Evolutionary conservation across 208 protist species (phyloP).

Genomic region (Entamoeba invadens): DNA sequence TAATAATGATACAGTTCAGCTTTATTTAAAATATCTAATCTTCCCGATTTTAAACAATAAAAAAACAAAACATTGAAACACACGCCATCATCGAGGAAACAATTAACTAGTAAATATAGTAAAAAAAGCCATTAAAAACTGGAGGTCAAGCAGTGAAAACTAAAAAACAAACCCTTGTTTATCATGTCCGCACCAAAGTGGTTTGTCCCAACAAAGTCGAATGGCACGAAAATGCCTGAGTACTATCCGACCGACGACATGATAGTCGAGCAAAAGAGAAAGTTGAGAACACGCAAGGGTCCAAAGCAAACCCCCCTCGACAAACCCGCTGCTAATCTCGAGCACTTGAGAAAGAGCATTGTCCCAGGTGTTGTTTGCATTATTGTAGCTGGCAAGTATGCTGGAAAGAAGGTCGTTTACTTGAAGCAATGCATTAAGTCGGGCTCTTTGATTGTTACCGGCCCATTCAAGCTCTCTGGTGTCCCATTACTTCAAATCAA

Average conservation of each 20-base stretch:
- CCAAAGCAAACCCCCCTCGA: not conserved
- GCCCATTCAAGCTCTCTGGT: constrained; percentile 75
- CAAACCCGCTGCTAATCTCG: not conserved
- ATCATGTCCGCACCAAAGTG: not conserved
- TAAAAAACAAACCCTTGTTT: not conserved
- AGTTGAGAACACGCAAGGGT: not conserved
- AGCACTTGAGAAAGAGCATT: not conserved
- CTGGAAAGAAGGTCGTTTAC: constrained; percentile 81
- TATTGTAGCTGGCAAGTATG: constrained; percentile 78
- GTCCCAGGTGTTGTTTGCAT: constrained; percentile 70
- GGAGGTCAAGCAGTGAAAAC: too few relatives aligned
- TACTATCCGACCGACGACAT: not conserved
- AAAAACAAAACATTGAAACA: too few relatives aligned
- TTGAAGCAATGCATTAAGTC: constrained; percentile 77
- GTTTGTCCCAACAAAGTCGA: not conserved
- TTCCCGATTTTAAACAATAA: too few relatives aligned
- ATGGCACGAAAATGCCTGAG: not conserved
- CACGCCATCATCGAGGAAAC: too few relatives aligned
- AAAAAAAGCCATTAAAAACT: too few relatives aligned
- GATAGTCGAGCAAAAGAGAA: not conserved
- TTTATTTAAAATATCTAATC: too few relatives aligned
- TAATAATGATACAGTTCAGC: too few relatives aligned
- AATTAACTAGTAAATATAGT: too few relatives aligned
- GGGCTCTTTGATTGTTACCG: constrained; percentile 78
- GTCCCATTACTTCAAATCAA: constrained; percentile 86